Evolutionary conservation across 192 early-diverging fungal species (phyloP), one percentile per base, ranked within the genome.

Genomic region (Funneliformis mosseae): DNA sequence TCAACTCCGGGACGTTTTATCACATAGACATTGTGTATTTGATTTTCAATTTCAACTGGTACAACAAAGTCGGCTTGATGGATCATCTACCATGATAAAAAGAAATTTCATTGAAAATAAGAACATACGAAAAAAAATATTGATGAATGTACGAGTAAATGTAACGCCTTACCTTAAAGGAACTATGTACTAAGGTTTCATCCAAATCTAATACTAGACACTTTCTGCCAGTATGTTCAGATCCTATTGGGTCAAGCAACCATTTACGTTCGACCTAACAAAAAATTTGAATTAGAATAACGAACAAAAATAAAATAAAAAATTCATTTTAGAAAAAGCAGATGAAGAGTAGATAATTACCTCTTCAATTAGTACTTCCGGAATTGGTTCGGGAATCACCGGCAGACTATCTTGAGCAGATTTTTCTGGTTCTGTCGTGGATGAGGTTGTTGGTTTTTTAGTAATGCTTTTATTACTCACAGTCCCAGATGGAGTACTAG

Each of bases 1-100:
- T 97, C 97, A 6, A 98, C 95, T n/a, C 96, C 96, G 1, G 97
- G 97, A 60, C 97, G 91, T 85, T 98, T 98, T 84, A 97, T 88
- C 38, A 99, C 97, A 86, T 97, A 97, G 23, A 98, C 97, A 83
- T 92, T 96, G 84, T 99, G 97, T 45, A 92, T 88, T 81, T 93
- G 91, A 66, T 90, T 92, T 79, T 99, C 96, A 68, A 98, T 95
- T 72, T 97, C 94, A 41, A 97, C 96, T 4, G 96, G 96, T 59
- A 99, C 94, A 38, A 97, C 88, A 79, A 93, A 98, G 83, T 98
- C 97, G 8, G 97, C 92, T 60, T 95, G 87, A 28, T 85, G 85
- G 70, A 88, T 86, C 48, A 84, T 55, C 89, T 90, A 63, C 25
- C 38, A 59, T 55, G 46, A 43, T 28, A 72, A 75, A 42, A 39